These are phyloP conservation scores for Royoungia palumana DNA, from an alignment of 768 basidiomycete genomes.

Conservation along the genomic window DNA sequence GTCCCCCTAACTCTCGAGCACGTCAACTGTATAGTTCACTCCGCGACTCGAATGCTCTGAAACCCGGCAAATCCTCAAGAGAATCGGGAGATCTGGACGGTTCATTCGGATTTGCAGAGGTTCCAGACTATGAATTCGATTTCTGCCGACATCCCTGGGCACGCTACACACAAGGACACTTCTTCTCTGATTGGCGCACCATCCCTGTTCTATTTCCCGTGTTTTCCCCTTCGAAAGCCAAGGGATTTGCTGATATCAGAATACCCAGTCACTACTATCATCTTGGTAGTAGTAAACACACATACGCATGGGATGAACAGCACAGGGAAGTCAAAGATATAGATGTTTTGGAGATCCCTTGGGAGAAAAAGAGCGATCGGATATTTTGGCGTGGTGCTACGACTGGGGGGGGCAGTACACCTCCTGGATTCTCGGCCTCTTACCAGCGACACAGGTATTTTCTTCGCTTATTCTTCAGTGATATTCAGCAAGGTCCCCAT, in stretches of 20 bases:
- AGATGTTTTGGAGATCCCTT: conserved; percentile 84
- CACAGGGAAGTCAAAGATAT: conserved; percentile 69
- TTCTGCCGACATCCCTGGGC: conserved; percentile 82
- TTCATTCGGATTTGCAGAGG: conserved; percentile 62
- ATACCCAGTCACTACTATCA: conserved; percentile 98
- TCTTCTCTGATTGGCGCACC: conserved; percentile 95
- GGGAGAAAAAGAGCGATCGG: conserved; percentile 84
- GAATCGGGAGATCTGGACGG: conserved; percentile 34
- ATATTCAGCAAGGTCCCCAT: neutral
- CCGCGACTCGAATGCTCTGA: conserved; percentile 43
- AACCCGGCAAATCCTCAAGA: conserved; percentile 26
- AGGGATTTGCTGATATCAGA: conserved; percentile 84
- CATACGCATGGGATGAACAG: conserved; percentile 86
- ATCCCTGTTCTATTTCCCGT: conserved; percentile 89
- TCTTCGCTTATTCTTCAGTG: conserved; percentile 3
- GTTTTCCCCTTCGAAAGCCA: conserved; percentile 86
- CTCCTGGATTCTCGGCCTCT: conserved; percentile 73
- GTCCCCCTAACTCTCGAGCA: conserved; percentile 74
- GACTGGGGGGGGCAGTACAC: conserved; percentile 89
- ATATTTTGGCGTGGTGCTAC: conserved; percentile 97
- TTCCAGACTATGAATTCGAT: conserved; percentile 64
- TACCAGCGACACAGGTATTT: conserved; percentile 84
- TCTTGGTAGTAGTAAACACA: conserved; percentile 74
- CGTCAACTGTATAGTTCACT: conserved; percentile 80
- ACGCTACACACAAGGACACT: conserved; percentile 90